Evolutionary conservation across 2,329 filamentous ascomycete genomes (phyloP).

Genomic region (Sporothrix variecibatus): DNA sequence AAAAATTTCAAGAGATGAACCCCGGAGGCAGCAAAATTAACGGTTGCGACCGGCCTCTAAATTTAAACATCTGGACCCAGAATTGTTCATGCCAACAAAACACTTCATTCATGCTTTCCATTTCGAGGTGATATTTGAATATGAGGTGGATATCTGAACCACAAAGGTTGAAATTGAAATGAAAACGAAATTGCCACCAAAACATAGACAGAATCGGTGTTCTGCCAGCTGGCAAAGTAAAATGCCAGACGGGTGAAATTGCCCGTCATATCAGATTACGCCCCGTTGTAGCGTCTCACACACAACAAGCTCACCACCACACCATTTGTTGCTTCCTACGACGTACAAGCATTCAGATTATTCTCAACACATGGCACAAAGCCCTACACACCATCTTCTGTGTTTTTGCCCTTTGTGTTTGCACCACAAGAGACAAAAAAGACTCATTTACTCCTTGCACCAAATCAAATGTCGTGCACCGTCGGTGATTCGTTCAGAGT

Average conservation of each 20-base stretch:
- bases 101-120: constrained; percentile 11
- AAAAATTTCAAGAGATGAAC: background rate
- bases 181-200: background rate
- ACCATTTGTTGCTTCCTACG: background rate
- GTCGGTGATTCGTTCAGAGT: background rate
- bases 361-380: background rate
- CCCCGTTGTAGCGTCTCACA: background rate
- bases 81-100: background rate
- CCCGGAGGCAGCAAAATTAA: background rate
- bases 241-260: background rate
- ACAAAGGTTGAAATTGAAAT: background rate
- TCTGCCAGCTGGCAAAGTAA: constrained; percentile 3
- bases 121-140: background rate
- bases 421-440: background rate
- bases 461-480: background rate
- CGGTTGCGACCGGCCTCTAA: background rate
- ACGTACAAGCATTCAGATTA: background rate
- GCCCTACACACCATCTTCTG: background rate
- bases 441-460: background rate
- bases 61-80: background rate
- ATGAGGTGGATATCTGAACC: background rate
- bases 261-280: background rate
- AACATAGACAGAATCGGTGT: background rate
- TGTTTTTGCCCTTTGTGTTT: background rate
- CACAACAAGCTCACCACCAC: constrained; percentile 9